Percentiles rank a stretch among this genome's conserved stretches.
phyloP scores from a whole-genome alignment of 768 basidiomycete species.

The Xanthoconium purpureum region DNA sequence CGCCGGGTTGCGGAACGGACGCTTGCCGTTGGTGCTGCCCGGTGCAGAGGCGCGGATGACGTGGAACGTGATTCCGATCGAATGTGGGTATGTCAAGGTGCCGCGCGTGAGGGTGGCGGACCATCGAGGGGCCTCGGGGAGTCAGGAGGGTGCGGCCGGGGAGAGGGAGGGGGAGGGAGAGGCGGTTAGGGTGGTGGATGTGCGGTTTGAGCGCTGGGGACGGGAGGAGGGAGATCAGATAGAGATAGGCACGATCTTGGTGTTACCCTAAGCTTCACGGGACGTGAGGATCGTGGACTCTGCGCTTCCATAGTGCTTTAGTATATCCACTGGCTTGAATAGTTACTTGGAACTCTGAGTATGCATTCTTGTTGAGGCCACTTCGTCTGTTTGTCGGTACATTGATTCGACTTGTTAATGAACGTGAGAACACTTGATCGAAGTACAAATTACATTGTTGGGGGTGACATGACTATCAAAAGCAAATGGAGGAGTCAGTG shows the following conservation, averaged over 20 bases:
- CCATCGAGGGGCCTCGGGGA: conserved; percentile 39
- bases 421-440: too few relatives aligned
- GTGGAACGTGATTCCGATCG: conserved; percentile 72
- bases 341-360: too few relatives aligned
- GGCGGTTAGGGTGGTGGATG: conserved; percentile 51
- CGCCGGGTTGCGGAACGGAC: conserved; percentile 66
- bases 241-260: conserved; percentile 10
- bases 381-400: too few relatives aligned
- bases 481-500: too few relatives aligned
- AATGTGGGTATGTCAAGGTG: conserved; percentile 64
- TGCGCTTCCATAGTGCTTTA: too few relatives aligned
- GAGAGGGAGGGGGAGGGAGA: conserved; percentile 43
- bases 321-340: too few relatives aligned
- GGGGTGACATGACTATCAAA: too few relatives aligned
- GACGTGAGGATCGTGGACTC: too few relatives aligned
- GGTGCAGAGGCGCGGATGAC: conserved; percentile 61
- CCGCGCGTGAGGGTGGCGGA: conserved; percentile 62
- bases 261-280: conserved; percentile 11
- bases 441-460: too few relatives aligned
- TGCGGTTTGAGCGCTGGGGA: conserved; percentile 39
- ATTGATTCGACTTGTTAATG: too few relatives aligned
- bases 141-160: conserved; percentile 21
- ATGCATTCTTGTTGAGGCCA: too few relatives aligned
- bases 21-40: conserved; percentile 71
- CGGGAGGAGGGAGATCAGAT: conserved; percentile 1